Conservation (phyloP, 768 basidiomycete genomes). For the Macrolepiota albuminosa region DNA sequence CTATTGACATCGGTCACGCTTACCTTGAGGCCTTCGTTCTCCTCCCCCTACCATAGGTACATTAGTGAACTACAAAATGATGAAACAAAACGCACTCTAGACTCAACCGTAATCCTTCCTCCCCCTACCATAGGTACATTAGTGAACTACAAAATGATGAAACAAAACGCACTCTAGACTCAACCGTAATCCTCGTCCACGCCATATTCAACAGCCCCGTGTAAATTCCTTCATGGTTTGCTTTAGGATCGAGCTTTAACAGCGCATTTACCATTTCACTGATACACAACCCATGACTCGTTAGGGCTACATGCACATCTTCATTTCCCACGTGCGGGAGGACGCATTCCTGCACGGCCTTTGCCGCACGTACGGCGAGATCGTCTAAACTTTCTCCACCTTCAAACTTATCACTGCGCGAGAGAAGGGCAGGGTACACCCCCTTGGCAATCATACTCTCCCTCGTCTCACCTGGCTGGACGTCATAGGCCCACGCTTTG, state of each 20-base stretch:
- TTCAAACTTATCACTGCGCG: conserved; percentile 52
- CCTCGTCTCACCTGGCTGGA: conserved; percentile 25
- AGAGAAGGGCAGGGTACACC: conserved; percentile 48
- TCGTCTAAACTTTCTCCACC: conserved; percentile 67
- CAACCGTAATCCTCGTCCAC: conserved; percentile 58
- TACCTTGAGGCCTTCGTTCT: conserved; percentile 28
- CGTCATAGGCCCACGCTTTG: conserved; percentile 37
- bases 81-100: conserved; percentile 31
- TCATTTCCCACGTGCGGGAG: conserved; percentile 48
- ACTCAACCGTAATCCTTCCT: conserved; percentile 37
- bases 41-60: conserved; percentile 17
- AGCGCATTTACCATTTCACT: conserved; percentile 54
- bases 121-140: conserved; percentile 12
- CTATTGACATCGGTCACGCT: conserved; percentile 32
- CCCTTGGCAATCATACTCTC: conserved; percentile 44
- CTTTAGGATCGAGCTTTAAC: conserved; percentile 43
- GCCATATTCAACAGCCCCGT: conserved; percentile 64
- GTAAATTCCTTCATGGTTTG: conserved; percentile 30
- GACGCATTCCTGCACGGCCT: conserved; percentile 48
- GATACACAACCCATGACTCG: conserved; percentile 75
- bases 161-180: conserved; percentile 33
- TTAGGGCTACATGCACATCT: conserved; percentile 56
- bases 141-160: background rate
- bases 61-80: background rate
- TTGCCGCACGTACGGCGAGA: conserved; percentile 47